Evolutionary conservation across 1,139 yeast genomes (phyloP).

Genomic region (Lodderomyces oxycetoniae): DNA sequence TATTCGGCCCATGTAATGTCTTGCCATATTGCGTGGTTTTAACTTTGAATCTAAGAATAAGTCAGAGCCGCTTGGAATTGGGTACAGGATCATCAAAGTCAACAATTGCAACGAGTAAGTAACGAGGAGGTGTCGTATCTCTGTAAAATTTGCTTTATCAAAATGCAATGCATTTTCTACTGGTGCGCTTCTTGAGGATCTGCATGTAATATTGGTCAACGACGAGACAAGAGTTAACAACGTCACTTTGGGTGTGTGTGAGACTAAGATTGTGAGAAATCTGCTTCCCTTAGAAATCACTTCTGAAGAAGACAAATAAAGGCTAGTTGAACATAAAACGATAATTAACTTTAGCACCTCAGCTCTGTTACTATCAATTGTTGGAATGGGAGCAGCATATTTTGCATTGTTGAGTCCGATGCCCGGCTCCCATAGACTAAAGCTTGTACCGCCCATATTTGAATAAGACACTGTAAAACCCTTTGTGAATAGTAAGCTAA

Average conservation of each 20-base stretch:
- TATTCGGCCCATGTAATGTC: slow-evolving; percentile 50
- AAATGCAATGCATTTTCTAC: slow-evolving; percentile 36
- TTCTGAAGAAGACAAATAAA: slow-evolving; percentile 48
- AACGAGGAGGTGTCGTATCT: slow-evolving; percentile 50
- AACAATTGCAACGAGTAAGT: slow-evolving; percentile 60
- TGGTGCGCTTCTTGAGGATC: slow-evolving; percentile 27
- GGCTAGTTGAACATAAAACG: slow-evolving; percentile 57
- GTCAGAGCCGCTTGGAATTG: slow-evolving; percentile 35
- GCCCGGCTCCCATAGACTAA: slow-evolving; percentile 70
- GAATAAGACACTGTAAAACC: slow-evolving; percentile 48
- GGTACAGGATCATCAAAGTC: slow-evolving; percentile 58
- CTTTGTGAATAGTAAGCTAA: slow-evolving; percentile 53
- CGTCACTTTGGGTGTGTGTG: slow-evolving; percentile 46
- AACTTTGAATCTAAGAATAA: too few species aligned
- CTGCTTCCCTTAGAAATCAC: slow-evolving; percentile 51
- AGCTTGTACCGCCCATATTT: slow-evolving; percentile 11
- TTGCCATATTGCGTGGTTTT: slow-evolving; percentile 45
- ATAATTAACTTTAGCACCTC: slow-evolving; percentile 63
- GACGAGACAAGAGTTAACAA: slow-evolving; percentile 61
- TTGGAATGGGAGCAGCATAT: slow-evolving; percentile 43
- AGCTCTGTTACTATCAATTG: slow-evolving; percentile 59
- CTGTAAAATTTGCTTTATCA: slow-evolving; percentile 27
- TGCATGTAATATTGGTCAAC: slow-evolving; percentile 54
- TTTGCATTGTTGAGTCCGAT: slow-evolving; percentile 45
- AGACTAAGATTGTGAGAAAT: slow-evolving; percentile 55